phyloP scores from a whole-genome alignment of 805 yeast genomes.

The Myxozyma geophila region DNA sequence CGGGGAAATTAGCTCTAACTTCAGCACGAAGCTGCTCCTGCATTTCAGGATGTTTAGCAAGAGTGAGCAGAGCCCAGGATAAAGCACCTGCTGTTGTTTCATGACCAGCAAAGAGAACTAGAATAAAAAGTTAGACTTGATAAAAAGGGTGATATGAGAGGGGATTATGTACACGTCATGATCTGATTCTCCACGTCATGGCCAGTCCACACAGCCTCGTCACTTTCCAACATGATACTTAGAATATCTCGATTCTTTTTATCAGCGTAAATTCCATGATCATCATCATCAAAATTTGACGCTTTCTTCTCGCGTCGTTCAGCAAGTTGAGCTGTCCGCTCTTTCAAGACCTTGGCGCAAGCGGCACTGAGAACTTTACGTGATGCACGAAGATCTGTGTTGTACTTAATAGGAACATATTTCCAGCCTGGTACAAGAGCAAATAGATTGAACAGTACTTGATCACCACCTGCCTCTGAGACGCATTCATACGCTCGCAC shows the following conservation, averaged over 20 bases:
- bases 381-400: conserved; percentile 3
- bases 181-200: conserved; percentile 23
- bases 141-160: neutral
- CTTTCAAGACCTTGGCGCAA: neutral
- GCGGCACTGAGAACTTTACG: conserved; percentile 5
- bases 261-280: neutral
- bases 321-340: neutral
- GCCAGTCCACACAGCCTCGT: conserved; percentile 3
- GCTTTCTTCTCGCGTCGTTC: neutral
- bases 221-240: conserved; percentile 12
- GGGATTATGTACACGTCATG: conserved; percentile 17
- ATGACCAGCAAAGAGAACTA: conserved; percentile 32
- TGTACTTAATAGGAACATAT: conserved; percentile 19
- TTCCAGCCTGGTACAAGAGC: conserved; percentile 26
- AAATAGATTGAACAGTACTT: neutral
- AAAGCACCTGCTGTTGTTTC: conserved; percentile 30
- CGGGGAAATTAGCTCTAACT: conserved; percentile 24
- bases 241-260: conserved; percentile 20
- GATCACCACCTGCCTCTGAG: neutral
- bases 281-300: neutral
- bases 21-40: conserved; percentile 26
- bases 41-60: conserved; percentile 24
- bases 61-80: conserved; percentile 17
- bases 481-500: conserved; percentile 18
- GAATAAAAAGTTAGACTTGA: neutral